phyloP scores from a whole-genome alignment of 176 grass and related monocot species.

The Chloris gayana region DNA sequence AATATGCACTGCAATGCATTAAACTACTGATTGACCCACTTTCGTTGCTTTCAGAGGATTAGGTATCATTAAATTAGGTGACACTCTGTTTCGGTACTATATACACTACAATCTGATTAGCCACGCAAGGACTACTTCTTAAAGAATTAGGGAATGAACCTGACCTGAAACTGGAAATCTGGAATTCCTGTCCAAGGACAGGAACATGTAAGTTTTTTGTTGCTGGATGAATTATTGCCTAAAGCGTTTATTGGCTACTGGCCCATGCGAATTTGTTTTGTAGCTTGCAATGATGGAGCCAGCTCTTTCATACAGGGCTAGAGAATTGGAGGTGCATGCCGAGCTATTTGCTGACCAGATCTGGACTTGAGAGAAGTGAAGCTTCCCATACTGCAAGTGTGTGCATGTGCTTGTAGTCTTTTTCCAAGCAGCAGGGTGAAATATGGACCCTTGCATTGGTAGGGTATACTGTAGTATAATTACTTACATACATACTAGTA shows the following conservation, averaged over 20 bases:
- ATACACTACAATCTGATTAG: constrained; percentile 29
- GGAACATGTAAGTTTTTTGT: not conserved
- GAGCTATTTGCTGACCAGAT: constrained; percentile 43
- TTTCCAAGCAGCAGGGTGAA: not conserved
- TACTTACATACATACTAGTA: not conserved
- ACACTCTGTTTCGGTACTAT: not conserved
- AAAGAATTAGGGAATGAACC: constrained; percentile 1
- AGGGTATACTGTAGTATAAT: not conserved
- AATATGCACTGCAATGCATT: constrained; percentile 21
- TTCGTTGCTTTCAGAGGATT: constrained; percentile 40
- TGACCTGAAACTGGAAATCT: constrained; percentile 13
- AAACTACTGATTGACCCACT: constrained; percentile 22
- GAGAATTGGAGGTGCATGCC: constrained; percentile 30
- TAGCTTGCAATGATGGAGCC: constrained; percentile 44
- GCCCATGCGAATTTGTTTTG: constrained; percentile 28
- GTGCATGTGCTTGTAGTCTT: not conserved
- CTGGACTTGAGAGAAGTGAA: constrained; percentile 43
- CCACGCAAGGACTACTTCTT: not conserved
- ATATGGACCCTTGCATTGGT: not conserved
- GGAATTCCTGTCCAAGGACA: constrained; percentile 32
- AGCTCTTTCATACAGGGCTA: constrained; percentile 11
- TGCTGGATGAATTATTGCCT: constrained; percentile 22
- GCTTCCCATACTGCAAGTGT: constrained; percentile 43
- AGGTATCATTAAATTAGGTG: constrained; percentile 47
- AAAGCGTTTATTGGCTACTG: constrained; percentile 4